phyloP scores from a whole-genome alignment of 2,329 filamentous ascomycete species.

The Coniochaeta sp. region DNA sequence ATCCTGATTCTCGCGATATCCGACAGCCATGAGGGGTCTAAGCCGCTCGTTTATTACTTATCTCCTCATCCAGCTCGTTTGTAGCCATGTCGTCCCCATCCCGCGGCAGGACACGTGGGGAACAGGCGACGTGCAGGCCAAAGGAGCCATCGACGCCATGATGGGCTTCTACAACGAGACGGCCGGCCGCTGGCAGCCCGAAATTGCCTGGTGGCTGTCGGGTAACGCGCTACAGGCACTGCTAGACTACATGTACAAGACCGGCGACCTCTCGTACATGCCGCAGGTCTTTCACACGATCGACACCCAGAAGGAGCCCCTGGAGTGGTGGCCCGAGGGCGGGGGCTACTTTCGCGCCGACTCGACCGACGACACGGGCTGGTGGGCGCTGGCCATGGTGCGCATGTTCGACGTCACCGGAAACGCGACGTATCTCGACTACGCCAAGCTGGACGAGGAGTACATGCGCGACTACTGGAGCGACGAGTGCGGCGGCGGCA shows the following conservation, averaged over 20 bases:
- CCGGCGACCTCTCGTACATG: conserved; percentile 21
- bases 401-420: conserved; percentile 47
- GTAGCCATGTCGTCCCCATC: neutral
- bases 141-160: conserved; percentile 23
- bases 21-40: neutral
- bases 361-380: conserved; percentile 50
- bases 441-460: conserved; percentile 45
- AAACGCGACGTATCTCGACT: conserved; percentile 43
- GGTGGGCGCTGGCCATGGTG: conserved; percentile 56
- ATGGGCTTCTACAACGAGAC: conserved; percentile 26
- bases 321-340: conserved; percentile 27
- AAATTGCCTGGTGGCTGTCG: conserved; percentile 29
- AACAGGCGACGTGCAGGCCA: neutral
- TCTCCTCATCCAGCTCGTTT: neutral
- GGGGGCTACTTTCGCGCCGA: conserved; percentile 29
- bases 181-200: conserved; percentile 24
- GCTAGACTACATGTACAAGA: conserved; percentile 26
- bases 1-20: neutral
- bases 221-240: conserved; percentile 26
- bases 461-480: conserved; percentile 46
- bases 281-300: conserved; percentile 21
- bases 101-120: neutral
- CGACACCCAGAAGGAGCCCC: conserved; percentile 21
- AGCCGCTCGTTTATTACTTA: neutral
- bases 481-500: conserved; percentile 42